These are phyloP conservation scores for Cyamopsis tetragonoloba DNA, from an alignment of 306 rosid genomes.

Conservation along the genomic window DNA sequence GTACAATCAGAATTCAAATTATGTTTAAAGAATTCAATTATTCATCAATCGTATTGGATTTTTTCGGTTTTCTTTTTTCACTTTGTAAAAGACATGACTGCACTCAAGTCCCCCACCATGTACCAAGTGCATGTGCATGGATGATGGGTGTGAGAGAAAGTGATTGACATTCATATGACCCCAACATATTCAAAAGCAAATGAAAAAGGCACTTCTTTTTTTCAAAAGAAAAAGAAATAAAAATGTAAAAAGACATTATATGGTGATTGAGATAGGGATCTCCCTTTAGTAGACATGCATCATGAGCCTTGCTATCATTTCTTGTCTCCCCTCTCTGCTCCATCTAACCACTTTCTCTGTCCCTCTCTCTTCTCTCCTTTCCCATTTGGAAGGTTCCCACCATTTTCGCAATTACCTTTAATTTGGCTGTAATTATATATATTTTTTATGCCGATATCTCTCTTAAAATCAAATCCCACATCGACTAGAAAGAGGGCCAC, in stretches of 20 bases:
- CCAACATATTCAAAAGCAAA: conserved; percentile 31
- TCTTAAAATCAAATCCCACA: no score
- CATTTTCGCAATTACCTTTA: neutral
- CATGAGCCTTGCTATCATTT: conserved; percentile 64
- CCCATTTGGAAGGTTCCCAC: conserved; percentile 23
- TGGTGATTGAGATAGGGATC: conserved; percentile 58
- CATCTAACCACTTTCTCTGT: conserved; percentile 23
- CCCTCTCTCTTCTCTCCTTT: conserved; percentile 17
- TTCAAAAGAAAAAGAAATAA: no score
- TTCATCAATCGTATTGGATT: no score
- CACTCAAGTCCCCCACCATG: conserved; percentile 40
- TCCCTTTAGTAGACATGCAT: conserved; percentile 76
- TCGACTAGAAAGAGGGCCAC: no score
- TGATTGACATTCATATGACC: conserved; percentile 44
- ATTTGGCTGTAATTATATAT: neutral
- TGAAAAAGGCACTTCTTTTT: no score
- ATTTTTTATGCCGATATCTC: no score
- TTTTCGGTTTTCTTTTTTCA: neutral
- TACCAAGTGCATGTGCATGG: conserved; percentile 69
- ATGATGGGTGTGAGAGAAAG: conserved; percentile 64
- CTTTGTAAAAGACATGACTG: conserved; percentile 53
- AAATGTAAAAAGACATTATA: no score
- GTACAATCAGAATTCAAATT: no score
- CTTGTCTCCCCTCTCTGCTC: conserved; percentile 58
- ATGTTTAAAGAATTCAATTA: no score